Base-by-base conservation (phyloP, 2,329 filamentous ascomycete genomes). In the Laburnicola sp. region DNA sequence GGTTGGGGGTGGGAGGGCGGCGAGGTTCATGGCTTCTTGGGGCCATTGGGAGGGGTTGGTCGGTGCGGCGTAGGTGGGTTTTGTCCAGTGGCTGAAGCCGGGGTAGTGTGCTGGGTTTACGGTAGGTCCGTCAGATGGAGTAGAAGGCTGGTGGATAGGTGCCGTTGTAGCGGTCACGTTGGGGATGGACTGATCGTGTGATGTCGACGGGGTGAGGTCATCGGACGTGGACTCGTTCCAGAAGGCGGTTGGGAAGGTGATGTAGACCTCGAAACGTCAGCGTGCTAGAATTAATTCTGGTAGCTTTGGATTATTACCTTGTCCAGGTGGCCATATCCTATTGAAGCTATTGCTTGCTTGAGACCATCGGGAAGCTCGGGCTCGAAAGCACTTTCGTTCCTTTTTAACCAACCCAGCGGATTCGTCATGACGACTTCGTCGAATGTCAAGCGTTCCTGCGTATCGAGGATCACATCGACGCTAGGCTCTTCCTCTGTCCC, bases 11-110 rank as follows among this genome's bases (percentile, higher is more conserved):
- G 82, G 79, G 2, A 95, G 78, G 2, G 86, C 84, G 36, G 87
- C 86, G 22, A 96, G 81, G 51, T 93, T 91, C 51, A 95, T 79
- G 46, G 85, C 82, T 74, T 93, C 87, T 70, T 90, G 87, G 55
- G 85, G 83, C 89, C 89, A 94, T 53, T 78, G 73, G 4, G 79
- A 62, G 1, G 84, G 82, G 59, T 88, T 87, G 1, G 83, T 81
- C 44, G 81, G 74, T 0, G 76, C 56, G 0, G 86, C 81, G 68
- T 96, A 95, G 2, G 67, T 72, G 2, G 91, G 91, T 0, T 84
- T 75, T 31, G 91, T 80, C 82, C 90, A 95, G 65, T 91, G 86
- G 37, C 84, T 85, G 71, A 93, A 92, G 23, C 87, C 85, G 3
- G 86, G 80, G 31, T 82, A 76, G 39, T 74, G 74, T 30, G 57